Conservation (phyloP, 2,329 filamentous ascomycete species). For the Colletotrichum chlorophyti region DNA sequence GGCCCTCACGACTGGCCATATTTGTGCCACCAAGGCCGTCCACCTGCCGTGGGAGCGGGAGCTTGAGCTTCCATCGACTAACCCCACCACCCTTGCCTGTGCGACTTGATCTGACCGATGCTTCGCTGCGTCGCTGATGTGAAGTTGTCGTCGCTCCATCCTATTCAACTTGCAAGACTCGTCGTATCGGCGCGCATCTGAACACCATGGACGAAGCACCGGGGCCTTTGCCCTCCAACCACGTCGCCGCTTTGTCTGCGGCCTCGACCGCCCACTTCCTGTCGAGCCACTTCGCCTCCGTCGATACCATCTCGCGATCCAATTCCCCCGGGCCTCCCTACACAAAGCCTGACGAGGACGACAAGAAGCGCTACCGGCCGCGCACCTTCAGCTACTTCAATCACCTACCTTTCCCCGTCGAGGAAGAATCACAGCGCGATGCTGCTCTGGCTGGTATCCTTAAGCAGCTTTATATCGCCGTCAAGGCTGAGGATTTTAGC, state of each 20-base stretch:
- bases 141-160: too few species aligned
- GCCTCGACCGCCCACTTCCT: conserved; percentile 47
- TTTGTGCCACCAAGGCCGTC: neutral
- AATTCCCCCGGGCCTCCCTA: conserved; percentile 79
- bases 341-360: conserved; percentile 54
- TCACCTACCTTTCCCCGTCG: conserved; percentile 87
- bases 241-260: conserved; percentile 35
- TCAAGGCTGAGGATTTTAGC: conserved; percentile 92
- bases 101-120: neutral
- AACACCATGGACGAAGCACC: conserved; percentile 40
- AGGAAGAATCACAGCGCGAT: conserved; percentile 80
- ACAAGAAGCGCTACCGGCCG: conserved; percentile 75
- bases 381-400: conserved; percentile 93
- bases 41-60: conserved; percentile 20
- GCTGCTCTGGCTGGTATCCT: conserved; percentile 85
- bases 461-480: conserved; percentile 89
- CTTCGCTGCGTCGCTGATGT: neutral
- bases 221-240: conserved; percentile 43
- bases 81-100: conserved; percentile 12
- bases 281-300: conserved; percentile 48
- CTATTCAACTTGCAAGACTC: too few species aligned
- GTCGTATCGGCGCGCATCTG: neutral
- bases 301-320: conserved; percentile 80
- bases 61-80: conserved; percentile 5
- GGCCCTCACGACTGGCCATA: too few species aligned